Evolutionary conservation across 2,329 filamentous ascomycete species (phyloP).

Genomic region (Ascochyta viciae-villosae): DNA sequence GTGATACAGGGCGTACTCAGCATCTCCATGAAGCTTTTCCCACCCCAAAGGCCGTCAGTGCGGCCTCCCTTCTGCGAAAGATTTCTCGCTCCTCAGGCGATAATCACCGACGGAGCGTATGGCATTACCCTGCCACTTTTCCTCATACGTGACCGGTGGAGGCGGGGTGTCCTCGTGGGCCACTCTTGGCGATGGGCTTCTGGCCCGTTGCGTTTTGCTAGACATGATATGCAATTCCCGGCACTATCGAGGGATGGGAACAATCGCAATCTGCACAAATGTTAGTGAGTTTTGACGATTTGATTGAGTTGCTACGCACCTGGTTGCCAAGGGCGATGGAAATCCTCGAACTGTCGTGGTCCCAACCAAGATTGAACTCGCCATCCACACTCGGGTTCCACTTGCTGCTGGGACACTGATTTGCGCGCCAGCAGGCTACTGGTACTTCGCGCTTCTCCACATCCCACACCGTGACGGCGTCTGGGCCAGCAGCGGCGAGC

Average conservation of each 20-base stretch:
- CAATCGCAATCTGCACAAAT: constrained; percentile 42
- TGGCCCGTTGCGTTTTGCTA: background rate
- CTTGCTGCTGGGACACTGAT: constrained; percentile 32
- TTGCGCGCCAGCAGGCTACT: constrained; percentile 46
- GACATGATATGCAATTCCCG: background rate
- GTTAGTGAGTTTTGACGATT: constrained; percentile 12
- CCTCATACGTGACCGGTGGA: background rate
- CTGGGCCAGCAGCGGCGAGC: constrained; percentile 54
- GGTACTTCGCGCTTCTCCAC: constrained; percentile 44
- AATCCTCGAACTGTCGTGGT: constrained; percentile 47
- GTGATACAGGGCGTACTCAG: background rate
- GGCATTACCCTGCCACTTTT: background rate
- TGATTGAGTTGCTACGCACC: constrained; percentile 26
- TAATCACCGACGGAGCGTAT: background rate
- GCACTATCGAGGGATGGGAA: constrained; percentile 39
- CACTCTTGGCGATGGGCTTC: background rate
- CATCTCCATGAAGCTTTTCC: background rate
- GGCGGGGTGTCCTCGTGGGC: background rate
- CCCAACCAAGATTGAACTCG: constrained; percentile 49
- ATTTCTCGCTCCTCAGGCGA: background rate
- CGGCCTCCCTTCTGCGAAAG: background rate
- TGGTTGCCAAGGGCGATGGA: constrained; percentile 49
- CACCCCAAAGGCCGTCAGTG: background rate
- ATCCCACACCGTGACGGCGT: constrained; percentile 56
- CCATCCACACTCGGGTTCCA: constrained; percentile 45